phyloP scores from a whole-genome alignment of 768 basidiomycete species.

The Serendipita sp. region DNA sequence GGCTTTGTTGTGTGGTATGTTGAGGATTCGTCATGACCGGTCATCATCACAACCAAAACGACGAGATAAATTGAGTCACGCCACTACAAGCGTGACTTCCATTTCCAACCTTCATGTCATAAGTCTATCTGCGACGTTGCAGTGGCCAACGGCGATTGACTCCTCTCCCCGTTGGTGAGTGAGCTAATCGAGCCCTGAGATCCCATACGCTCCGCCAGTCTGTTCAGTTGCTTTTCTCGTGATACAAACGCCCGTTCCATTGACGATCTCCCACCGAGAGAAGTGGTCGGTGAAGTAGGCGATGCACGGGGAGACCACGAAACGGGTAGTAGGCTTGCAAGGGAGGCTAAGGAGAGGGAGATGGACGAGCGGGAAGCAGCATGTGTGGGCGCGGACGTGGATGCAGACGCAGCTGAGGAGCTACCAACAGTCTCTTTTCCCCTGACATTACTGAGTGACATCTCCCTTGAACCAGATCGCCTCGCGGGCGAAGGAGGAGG shows the following conservation, averaged over 20 bases:
- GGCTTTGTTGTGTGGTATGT: no score
- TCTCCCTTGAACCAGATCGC: background rate
- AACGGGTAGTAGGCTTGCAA: background rate
- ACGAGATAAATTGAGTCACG: background rate
- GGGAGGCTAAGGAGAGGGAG: background rate
- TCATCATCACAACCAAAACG: background rate
- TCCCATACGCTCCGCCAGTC: background rate
- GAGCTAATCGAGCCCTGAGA: background rate
- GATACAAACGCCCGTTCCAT: background rate
- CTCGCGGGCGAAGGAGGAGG: background rate
- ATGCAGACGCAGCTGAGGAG: background rate
- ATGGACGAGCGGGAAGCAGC: background rate
- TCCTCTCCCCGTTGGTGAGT: background rate
- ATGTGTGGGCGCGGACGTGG: background rate
- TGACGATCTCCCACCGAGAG: background rate
- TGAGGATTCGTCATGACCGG: background rate
- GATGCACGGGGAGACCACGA: conserved; percentile 1
- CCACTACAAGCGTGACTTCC: background rate
- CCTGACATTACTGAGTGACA: background rate
- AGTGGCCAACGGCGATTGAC: background rate
- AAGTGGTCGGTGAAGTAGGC: background rate
- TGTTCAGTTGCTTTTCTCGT: background rate
- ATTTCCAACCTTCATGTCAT: background rate
- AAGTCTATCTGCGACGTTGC: background rate
- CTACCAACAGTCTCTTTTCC: background rate